phyloP scores from a whole-genome alignment of 768 basidiomycete species.

The Mrakia gelida region DNA sequence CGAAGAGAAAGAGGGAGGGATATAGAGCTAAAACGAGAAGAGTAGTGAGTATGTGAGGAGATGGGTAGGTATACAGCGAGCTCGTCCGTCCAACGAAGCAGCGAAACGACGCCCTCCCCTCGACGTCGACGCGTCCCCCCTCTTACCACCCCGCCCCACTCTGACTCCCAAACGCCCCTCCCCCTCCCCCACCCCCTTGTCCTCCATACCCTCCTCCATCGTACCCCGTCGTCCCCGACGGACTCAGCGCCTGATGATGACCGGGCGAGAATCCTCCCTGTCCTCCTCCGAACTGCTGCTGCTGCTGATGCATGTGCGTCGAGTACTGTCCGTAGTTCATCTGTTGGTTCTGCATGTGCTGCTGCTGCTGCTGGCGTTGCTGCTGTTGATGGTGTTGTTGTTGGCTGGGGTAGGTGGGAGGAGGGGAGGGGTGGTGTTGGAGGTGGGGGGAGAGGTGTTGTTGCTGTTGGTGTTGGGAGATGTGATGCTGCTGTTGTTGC shows the following conservation, averaged over 20 bases:
- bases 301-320: conserved; percentile 32
- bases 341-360: conserved; percentile 32
- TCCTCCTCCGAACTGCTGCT: conserved; percentile 21
- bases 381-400: conserved; percentile 15
- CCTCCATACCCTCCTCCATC: not conserved
- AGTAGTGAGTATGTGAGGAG: too few relatives aligned
- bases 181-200: not conserved
- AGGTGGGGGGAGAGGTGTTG: too few relatives aligned
- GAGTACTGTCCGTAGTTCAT: conserved; percentile 28
- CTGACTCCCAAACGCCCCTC: not conserved
- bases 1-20: too few relatives aligned
- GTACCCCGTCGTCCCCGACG: not conserved
- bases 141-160: not conserved
- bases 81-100: too few relatives aligned
- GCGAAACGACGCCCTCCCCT: too few relatives aligned
- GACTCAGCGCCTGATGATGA: not conserved
- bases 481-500: conserved; percentile 13
- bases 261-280: not conserved
- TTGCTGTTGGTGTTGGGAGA: not conserved
- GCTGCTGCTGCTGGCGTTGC: conserved; percentile 33
- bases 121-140: too few relatives aligned
- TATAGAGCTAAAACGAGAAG: too few relatives aligned
- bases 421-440: too few relatives aligned
- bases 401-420: not conserved
- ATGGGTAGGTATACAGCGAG: too few relatives aligned